phyloP scores from a whole-genome alignment of 1,139 yeast genomes.

The Candida neerlandica region DNA sequence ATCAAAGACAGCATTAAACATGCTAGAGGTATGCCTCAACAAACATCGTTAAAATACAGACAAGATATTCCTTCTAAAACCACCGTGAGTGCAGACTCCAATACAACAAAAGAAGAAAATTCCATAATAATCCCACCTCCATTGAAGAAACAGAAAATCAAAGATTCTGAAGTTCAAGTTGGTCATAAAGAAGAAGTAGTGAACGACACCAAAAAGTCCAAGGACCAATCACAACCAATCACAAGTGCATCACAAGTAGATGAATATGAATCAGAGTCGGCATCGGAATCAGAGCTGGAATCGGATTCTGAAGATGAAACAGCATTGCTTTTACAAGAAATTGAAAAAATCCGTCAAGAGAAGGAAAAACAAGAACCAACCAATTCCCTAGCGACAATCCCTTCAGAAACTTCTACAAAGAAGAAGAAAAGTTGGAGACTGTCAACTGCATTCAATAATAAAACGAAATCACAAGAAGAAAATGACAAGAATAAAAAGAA shows the following conservation, averaged over 20 bases:
- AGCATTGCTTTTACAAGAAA: constrained; percentile 50
- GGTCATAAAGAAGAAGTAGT: constrained; percentile 10
- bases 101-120: constrained; percentile 18
- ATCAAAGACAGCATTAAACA: constrained; percentile 56
- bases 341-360: constrained; percentile 51
- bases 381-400: constrained; percentile 45
- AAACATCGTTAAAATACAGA: constrained; percentile 65
- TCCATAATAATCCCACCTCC: constrained; percentile 23
- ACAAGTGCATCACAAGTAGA: neutral
- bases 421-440: constrained; percentile 58
- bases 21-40: constrained; percentile 71
- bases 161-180: constrained; percentile 7
- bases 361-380: constrained; percentile 32
- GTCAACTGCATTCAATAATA: constrained; percentile 47
- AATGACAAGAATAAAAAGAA: constrained; percentile 15
- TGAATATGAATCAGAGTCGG: constrained; percentile 10
- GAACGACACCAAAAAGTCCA: constrained; percentile 10
- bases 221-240: no score
- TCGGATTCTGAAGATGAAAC: constrained; percentile 32
- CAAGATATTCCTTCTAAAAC: constrained; percentile 25
- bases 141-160: constrained; percentile 1
- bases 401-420: constrained; percentile 10
- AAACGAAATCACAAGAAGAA: constrained; percentile 21
- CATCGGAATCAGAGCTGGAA: constrained; percentile 13
- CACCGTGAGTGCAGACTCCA: no score